phyloP scores from a whole-genome alignment of 2,329 filamentous ascomycete species.

The Cadophora luteo-olivacea region DNA sequence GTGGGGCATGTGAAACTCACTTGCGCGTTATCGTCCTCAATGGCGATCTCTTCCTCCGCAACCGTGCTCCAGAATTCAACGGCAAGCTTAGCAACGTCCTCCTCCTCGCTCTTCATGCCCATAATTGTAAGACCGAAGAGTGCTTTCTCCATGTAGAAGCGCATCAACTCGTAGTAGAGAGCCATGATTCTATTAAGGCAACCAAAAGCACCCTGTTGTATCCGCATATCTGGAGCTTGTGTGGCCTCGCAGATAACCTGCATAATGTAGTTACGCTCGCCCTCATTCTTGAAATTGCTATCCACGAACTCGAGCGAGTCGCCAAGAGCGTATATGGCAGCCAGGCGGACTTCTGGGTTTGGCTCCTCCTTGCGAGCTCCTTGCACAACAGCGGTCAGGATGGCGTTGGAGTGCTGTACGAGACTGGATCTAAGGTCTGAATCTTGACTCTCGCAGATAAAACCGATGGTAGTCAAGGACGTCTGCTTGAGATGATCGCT shows the following conservation, averaged over 20 bases:
- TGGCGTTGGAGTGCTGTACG: conserved; percentile 91
- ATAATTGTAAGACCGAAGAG: conserved; percentile 96
- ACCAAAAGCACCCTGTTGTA: conserved; percentile 95
- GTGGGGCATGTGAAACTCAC: conserved; percentile 50
- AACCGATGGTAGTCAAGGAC: conserved; percentile 95
- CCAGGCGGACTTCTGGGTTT: conserved; percentile 87
- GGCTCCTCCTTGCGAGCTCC: conserved; percentile 96
- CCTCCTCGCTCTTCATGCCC: conserved; percentile 97
- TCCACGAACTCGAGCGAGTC: conserved; percentile 98
- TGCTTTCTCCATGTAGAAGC: conserved; percentile 99
- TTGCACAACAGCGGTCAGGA: conserved; percentile 96
- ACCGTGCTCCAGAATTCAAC: conserved; percentile 99
- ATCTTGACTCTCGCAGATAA: conserved; percentile 97
- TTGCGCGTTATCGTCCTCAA: conserved; percentile 94
- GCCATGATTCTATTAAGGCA: conserved; percentile 99
- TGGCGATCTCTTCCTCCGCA: conserved; percentile 96
- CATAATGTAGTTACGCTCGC: conserved; percentile 99
- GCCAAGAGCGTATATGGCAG: conserved; percentile 91
- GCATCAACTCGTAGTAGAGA: conserved; percentile 99
- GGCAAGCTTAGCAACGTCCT: conserved; percentile 96
- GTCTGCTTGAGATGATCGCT: conserved; percentile 90
- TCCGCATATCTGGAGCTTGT: conserved; percentile 86
- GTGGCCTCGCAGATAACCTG: conserved; percentile 99
- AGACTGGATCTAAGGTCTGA: conserved; percentile 81
- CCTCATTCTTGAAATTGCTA: conserved; percentile 99